These are phyloP conservation scores for Ramularia collo-cygni DNA, from an alignment of 2,329 filamentous ascomycete genomes.

Conservation along the genomic window DNA sequence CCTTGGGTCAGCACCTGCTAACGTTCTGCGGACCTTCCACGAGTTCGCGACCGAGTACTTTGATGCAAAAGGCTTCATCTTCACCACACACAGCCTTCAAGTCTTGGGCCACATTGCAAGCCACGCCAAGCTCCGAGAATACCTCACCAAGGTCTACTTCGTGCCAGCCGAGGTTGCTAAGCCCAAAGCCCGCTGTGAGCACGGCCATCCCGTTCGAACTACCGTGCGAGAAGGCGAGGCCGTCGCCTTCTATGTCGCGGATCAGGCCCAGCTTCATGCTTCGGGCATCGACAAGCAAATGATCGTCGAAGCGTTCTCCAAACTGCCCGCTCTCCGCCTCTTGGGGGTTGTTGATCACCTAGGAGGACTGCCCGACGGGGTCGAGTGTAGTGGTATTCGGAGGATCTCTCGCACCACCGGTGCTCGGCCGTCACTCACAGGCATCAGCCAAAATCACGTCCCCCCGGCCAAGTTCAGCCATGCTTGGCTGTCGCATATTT, in stretches of 20 bases:
- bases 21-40: slow-evolving; percentile 12
- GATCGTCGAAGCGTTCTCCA: slow-evolving; percentile 20
- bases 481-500: slow-evolving; percentile 16
- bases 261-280: slow-evolving; percentile 20
- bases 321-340: slow-evolving; percentile 13
- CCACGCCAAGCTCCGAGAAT: slow-evolving; percentile 17
- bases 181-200: slow-evolving; percentile 12
- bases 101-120: slow-evolving; percentile 21
- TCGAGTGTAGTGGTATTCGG: slow-evolving; percentile 16
- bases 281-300: slow-evolving; percentile 14
- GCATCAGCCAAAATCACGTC: not conserved
- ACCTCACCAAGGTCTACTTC: slow-evolving; percentile 21
- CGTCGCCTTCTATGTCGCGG: slow-evolving; percentile 19
- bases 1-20: not conserved
- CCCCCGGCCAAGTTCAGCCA: slow-evolving; percentile 7
- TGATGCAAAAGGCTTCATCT: slow-evolving; percentile 19
- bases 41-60: slow-evolving; percentile 26
- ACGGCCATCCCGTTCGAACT: slow-evolving; percentile 12
- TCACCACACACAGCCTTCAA: slow-evolving; percentile 22
- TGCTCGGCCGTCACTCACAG: slow-evolving; percentile 5
- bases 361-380: slow-evolving; percentile 4
- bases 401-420: slow-evolving; percentile 18
- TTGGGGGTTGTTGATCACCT: slow-evolving; percentile 12
- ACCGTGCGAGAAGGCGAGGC: slow-evolving; percentile 21
- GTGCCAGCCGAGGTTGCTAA: slow-evolving; percentile 18